A percentile compares a stretch with the other conserved stretches of the same genome.
phyloP scores from a whole-genome alignment of 1,284 basidiomycete genomes.

The Cutaneotrichosporon sp. region DNA sequence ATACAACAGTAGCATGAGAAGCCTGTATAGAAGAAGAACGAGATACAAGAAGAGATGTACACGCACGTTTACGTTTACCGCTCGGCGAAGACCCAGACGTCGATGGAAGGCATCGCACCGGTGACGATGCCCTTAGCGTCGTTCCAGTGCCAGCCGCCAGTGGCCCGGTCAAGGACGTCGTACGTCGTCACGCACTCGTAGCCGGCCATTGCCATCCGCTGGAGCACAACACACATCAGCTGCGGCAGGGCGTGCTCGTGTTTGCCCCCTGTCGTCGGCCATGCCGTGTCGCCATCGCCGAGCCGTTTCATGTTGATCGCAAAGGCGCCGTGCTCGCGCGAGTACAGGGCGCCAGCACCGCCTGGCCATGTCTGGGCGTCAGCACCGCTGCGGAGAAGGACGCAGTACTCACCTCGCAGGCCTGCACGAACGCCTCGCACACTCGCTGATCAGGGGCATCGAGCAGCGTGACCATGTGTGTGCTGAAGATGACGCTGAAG shows the following conservation, averaged over 20 bases:
- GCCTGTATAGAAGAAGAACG: neutral
- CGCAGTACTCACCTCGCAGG: neutral
- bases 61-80: neutral
- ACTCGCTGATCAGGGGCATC: neutral
- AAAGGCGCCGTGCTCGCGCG: slow-evolving; percentile 1
- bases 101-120: neutral
- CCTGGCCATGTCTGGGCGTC: slow-evolving; percentile 2
- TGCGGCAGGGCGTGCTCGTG: slow-evolving; percentile 4
- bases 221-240: slow-evolving; percentile 2
- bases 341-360: neutral
- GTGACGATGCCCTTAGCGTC: neutral
- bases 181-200: slow-evolving; percentile 8
- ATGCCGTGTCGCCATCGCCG: neutral
- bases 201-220: neutral
- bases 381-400: neutral
- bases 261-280: neutral
- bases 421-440: neutral
- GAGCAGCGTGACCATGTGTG: neutral
- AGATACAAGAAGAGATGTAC: neutral
- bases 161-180: neutral
- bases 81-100: slow-evolving; percentile 5
- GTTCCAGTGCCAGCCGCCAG: neutral
- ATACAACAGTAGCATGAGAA: slow-evolving; percentile 6
- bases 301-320: slow-evolving; percentile 2
- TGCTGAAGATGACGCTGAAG: slow-evolving; percentile 3